Percentiles rank a stretch among this genome's conserved stretches.
Evolutionary conservation across 2,329 filamentous ascomycete species (phyloP).

Genomic region (Helotiales sp.): DNA sequence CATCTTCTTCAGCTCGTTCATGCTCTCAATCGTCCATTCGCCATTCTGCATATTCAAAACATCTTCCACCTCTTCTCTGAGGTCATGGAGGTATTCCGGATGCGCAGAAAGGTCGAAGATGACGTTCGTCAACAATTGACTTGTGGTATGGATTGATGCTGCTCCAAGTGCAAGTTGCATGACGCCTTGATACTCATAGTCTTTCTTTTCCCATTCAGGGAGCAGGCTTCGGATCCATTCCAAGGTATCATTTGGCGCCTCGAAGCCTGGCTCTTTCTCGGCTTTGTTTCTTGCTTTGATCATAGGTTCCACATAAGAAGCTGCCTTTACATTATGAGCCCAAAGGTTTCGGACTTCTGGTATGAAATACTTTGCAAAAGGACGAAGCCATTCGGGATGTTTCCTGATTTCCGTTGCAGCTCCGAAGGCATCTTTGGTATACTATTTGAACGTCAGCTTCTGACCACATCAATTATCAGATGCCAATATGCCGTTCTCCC

Average conservation of each 20-base stretch:
- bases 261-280: not conserved
- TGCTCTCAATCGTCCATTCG: constrained; percentile 16
- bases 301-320: constrained; percentile 3
- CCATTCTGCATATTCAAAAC: constrained; percentile 7
- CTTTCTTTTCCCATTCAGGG: not conserved
- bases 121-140: constrained; percentile 13
- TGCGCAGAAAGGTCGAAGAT: constrained; percentile 15
- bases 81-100: constrained; percentile 14
- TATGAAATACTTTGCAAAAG: constrained; percentile 10
- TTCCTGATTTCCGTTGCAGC: constrained; percentile 1
- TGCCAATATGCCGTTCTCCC: no score
- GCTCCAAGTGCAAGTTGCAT: constrained; percentile 12
- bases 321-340: not conserved
- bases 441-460: not conserved
- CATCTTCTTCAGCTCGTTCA: constrained; percentile 17
- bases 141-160: constrained; percentile 13
- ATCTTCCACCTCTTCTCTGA: constrained; percentile 17
- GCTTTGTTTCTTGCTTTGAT: constrained; percentile 6
- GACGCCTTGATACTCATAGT: constrained; percentile 9
- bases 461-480: not conserved
- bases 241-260: constrained; percentile 7
- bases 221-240: constrained; percentile 8
- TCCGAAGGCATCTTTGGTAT: constrained; percentile 8
- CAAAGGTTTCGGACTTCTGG: constrained; percentile 3
- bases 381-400: constrained; percentile 3